Conservation (phyloP, 306 rosid species). For the Dalbergia cochinchinensis region DNA sequence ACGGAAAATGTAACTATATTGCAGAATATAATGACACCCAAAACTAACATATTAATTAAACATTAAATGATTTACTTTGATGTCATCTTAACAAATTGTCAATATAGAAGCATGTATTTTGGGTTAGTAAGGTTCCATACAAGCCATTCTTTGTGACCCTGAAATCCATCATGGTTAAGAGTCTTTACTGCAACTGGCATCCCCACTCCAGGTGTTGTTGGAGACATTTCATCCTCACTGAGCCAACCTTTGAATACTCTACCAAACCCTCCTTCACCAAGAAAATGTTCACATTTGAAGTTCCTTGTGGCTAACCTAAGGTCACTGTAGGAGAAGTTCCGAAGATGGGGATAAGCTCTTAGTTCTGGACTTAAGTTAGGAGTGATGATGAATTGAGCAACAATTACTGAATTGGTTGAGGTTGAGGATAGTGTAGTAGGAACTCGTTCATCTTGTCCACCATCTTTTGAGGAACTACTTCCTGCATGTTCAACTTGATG, state of each 20-base stretch:
- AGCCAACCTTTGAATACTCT: slow-evolving; percentile 71
- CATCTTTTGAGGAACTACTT: background rate
- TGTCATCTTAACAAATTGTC: no score
- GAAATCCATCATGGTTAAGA: slow-evolving; percentile 59
- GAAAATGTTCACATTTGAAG: slow-evolving; percentile 54
- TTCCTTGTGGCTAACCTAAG: slow-evolving; percentile 59
- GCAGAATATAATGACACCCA: no score
- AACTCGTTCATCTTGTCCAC: background rate
- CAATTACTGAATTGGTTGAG: background rate
- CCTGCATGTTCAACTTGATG: background rate
- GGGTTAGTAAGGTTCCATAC: slow-evolving; percentile 38
- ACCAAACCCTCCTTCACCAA: slow-evolving; percentile 76
- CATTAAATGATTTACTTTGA: no score
- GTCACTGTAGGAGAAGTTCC: slow-evolving; percentile 54
- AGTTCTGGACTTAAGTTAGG: slow-evolving; percentile 47
- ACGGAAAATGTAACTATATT: no score
- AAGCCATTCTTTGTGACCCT: slow-evolving; percentile 79
- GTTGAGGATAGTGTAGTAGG: background rate
- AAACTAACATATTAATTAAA: no score
- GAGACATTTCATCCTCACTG: slow-evolving; percentile 40
- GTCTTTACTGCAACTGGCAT: slow-evolving; percentile 73
- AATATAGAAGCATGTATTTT: no score
- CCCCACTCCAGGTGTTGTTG: slow-evolving; percentile 50
- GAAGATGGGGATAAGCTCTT: slow-evolving; percentile 57
- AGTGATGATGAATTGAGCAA: slow-evolving; percentile 35